Base-by-base conservation (phyloP, 139 green algal genomes). In the Chlorella sp. region DNA sequence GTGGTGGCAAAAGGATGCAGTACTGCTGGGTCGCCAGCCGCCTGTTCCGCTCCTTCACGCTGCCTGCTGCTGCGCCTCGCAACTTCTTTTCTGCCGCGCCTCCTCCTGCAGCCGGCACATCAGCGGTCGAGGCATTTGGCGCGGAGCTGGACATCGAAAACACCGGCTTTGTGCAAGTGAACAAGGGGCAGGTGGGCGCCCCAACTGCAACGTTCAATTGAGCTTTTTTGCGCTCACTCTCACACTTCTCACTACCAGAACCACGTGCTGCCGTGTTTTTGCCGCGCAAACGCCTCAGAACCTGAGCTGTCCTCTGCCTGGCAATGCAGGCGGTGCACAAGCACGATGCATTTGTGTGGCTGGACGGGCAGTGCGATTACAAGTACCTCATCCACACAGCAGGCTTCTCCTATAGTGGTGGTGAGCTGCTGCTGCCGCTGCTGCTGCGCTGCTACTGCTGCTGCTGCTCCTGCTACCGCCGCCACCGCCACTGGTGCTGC, bases 351-450 rank as follows among this genome's bases (percentile, higher is more conserved):
- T 90, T 88, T 73, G 79, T 86, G 46, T 81, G 48, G 68, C 70
- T 90, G 77, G 80, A 90, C 40, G 72, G 54, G 3, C 83, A 88
- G 62, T 90, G 87, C 46, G 75, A 86, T 34, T 41, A 90, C 78
- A 88, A 88, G 60, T 82, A 74, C 36, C 30, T 65, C 1, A 84
- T 90, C 41, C 87, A 90, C 73, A 90, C 87, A 19, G 83, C 87
- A 22, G 87, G 87, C 24, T 86, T 90, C 64, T 77, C 32, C 48
- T 90, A 90, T 78, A 80, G 62, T 28, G 75, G 40, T 1, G 82
- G 82, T 86, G 72, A 56, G 82, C 3, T 28, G 51, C 51, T 60
- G 16, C 13, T 60, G 51, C 51, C 51, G 46, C 8, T 17, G n/a
- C n/a, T n/a, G n/a, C n/a, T n/a, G n/a, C n/a, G n/a, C n/a, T n/a